A percentile compares a stretch with the other conserved stretches of the same genome.
Conservation (phyloP, 1,284 basidiomycete genomes). For the Ganoderma lingzhi region DNA sequence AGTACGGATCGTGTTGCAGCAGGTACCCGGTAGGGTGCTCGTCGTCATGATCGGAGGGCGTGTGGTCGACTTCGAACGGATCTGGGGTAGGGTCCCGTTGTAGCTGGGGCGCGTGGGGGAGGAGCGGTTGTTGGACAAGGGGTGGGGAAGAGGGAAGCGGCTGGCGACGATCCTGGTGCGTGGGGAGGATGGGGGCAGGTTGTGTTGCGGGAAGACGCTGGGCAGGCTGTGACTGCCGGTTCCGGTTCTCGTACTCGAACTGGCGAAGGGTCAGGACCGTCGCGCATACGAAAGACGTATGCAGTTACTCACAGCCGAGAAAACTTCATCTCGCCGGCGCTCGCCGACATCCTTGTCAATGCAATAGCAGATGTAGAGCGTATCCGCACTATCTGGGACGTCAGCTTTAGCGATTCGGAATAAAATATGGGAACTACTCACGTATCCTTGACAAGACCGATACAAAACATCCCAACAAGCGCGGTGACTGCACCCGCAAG, state of each 20-base stretch:
- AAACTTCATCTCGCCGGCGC: slow-evolving; percentile 71
- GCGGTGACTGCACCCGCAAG: slow-evolving; percentile 85
- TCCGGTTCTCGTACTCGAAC: slow-evolving; percentile 55
- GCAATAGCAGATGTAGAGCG: slow-evolving; percentile 89
- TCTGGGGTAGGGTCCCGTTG: slow-evolving; percentile 38
- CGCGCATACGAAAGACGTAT: neutral
- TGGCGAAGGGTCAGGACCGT: slow-evolving; percentile 27
- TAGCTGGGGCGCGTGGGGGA: slow-evolving; percentile 24
- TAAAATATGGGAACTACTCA: slow-evolving; percentile 42
- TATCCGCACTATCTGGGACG: slow-evolving; percentile 63
- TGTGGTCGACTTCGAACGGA: slow-evolving; percentile 45
- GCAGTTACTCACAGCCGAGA: slow-evolving; percentile 65
- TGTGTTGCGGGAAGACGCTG: slow-evolving; percentile 30
- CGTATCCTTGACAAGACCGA: slow-evolving; percentile 85
- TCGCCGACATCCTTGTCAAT: slow-evolving; percentile 83
- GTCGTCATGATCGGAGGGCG: slow-evolving; percentile 40
- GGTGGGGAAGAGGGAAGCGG: slow-evolving; percentile 34
- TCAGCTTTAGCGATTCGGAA: neutral
- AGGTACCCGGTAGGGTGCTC: slow-evolving; percentile 17
- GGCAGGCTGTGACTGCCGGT: slow-evolving; percentile 35
- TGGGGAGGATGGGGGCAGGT: slow-evolving; percentile 22
- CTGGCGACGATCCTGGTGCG: slow-evolving; percentile 25
- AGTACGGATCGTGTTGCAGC: slow-evolving; percentile 30
- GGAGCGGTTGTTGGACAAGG: slow-evolving; percentile 24
- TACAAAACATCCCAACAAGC: slow-evolving; percentile 83